Evolutionary conservation across 257 asterid genomes (phyloP).

Genomic region (Solanum sejunctum): DNA sequence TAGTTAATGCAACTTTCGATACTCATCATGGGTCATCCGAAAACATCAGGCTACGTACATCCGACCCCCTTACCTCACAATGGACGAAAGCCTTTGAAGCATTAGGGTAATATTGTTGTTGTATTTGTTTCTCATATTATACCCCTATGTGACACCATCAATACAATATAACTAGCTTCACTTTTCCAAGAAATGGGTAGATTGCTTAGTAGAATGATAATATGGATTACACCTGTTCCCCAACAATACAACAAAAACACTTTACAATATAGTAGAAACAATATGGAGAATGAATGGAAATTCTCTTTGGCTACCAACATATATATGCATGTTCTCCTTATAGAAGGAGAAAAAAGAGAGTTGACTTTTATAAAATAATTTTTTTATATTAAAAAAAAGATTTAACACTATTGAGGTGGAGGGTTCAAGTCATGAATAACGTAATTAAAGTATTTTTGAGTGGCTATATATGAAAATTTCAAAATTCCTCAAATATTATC

Average conservation of each 20-base stretch:
- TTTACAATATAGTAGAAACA: not conserved
- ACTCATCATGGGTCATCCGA: no score
- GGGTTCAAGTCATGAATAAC: no score
- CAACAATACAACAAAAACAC: constrained; percentile 3
- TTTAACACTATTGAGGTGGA: no score
- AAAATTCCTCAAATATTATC: no score
- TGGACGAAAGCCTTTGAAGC: no score
- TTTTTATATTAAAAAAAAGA: not conserved
- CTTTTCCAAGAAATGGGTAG: constrained; percentile 26
- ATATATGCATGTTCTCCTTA: not conserved
- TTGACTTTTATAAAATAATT: not conserved
- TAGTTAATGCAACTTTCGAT: no score
- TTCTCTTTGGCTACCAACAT: not conserved
- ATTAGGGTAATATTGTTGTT: no score
- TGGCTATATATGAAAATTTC: no score
- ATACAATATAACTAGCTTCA: constrained; percentile 6
- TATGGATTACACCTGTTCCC: constrained; percentile 15
- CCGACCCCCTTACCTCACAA: no score
- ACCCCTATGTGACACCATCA: not conserved
- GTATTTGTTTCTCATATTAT: not conserved
- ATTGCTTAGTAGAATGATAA: constrained; percentile 32
- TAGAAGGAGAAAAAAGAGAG: not conserved
- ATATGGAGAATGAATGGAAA: not conserved
- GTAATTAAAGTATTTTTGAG: no score
- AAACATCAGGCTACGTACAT: no score